Conservation (phyloP, 306 rosid genomes). For the Fragaria iinumae region DNA sequence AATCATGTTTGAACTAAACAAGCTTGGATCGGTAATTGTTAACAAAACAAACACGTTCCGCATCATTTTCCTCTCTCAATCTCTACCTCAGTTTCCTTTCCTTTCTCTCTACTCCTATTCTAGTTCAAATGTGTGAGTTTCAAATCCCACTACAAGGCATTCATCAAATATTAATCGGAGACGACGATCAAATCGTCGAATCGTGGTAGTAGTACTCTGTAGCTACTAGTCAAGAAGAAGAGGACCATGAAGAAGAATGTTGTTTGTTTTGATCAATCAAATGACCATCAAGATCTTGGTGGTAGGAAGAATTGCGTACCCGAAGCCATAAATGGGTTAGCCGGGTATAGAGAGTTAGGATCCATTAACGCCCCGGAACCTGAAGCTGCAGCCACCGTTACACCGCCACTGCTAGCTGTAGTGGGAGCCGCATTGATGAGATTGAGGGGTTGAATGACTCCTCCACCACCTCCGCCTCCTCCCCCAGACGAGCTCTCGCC, state of each 20-base stretch:
- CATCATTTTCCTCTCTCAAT: conserved; percentile 12
- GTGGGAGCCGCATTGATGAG: conserved; percentile 41
- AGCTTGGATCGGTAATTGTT: not conserved
- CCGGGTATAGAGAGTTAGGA: conserved; percentile 61
- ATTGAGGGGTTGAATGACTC: conserved; percentile 49
- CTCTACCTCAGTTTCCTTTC: not conserved
- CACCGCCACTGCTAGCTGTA: conserved; percentile 22
- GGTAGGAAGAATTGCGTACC: conserved; percentile 99
- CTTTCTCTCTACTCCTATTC: conserved; percentile 1
- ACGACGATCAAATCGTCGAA: not conserved
- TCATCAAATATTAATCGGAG: conserved; percentile 5
- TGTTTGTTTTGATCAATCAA: conserved; percentile 11
- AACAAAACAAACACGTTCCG: conserved; percentile 16
- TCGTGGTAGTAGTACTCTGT: not conserved
- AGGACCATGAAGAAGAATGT: conserved; percentile 21
- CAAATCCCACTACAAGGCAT: conserved; percentile 6
- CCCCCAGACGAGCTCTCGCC: conserved; percentile 63
- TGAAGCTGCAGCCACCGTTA: conserved; percentile 19
- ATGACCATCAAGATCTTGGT: conserved; percentile 74
- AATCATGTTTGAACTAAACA: conserved; percentile 6
- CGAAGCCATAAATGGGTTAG: conserved; percentile 70
- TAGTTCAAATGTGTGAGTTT: conserved; percentile 9
- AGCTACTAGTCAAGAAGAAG: conserved; percentile 8
- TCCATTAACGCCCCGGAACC: conserved; percentile 43
- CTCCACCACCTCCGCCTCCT: conserved; percentile 22